Evolutionary conservation across 2,329 filamentous ascomycete genomes (phyloP), one percentile per base, ranked within the genome.

Genomic region (Aspergillus ustus): DNA sequence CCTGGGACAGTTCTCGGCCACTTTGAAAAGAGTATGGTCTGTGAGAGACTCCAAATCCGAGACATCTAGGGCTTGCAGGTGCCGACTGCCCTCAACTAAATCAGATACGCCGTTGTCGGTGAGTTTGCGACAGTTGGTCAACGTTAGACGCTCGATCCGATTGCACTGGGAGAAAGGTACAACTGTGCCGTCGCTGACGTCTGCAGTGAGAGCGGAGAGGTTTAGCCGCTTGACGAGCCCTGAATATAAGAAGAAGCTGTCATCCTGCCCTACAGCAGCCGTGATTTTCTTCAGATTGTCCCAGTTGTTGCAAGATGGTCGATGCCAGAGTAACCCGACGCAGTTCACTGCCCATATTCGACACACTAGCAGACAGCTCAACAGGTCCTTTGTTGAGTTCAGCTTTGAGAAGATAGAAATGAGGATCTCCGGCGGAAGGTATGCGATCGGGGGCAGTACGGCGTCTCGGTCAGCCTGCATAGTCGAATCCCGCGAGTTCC

Each of bases 171-270:
- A 84, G 69, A 99, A 87, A 8, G 94, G 90, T 66, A 88, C 80
- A 59, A 99, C 87, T 56, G 92, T 97, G 54, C 95, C 94, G 75
- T 99, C 94, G 80, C 89, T 97, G 78, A 98, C 84, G 63, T 87
- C 85, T 25, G 86, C 84, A 37, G 89, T 88, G 60, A 99, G 82
- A 15, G 89, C 87, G 2, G 94, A 93, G 53, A 99, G 82, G 72
- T 99, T 99, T 29, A 99, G 84, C 54, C 95, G 87, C 80, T 93
- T 94, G 78, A 99, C 91, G 69, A 98, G 91, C 66, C 94, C 90
- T 67, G 89, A 87, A 77, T 99, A 99, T 68, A 88, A 85, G 76
- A 97, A 99, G 78, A 91, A 94, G 67, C 91, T 90, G n/a, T 88
- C 80, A 37, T 85, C 80, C 29, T 88, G 84, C 50, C 87, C 85